Conservation (phyloP, 1,139 yeast species). For the Citeromyces siamensis region DNA sequence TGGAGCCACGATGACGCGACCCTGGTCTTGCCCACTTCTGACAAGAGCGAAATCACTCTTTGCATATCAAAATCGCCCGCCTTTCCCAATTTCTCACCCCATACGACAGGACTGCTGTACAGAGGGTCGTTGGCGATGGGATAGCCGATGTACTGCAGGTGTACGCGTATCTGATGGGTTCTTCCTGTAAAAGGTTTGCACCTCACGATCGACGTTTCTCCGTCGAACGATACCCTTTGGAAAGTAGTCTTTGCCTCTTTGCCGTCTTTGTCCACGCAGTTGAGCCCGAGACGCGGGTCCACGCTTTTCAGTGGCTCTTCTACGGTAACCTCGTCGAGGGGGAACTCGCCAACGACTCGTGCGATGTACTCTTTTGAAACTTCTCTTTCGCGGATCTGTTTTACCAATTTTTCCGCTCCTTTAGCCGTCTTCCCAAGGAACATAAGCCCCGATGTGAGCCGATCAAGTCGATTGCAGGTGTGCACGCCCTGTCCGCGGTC, state of each 20-base stretch:
- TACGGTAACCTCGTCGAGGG: constrained; percentile 34
- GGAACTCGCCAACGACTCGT: constrained; percentile 77
- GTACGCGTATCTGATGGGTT: constrained; percentile 72
- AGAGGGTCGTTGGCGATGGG: constrained; percentile 66
- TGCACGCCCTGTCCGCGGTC: constrained; percentile 56
- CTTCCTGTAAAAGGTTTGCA: constrained; percentile 66
- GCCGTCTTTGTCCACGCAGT: constrained; percentile 56
- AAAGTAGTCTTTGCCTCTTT: constrained; percentile 50
- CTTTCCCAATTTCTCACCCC: constrained; percentile 58
- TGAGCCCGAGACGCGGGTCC: constrained; percentile 71
- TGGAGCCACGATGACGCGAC: constrained; percentile 61
- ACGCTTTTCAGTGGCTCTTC: constrained; percentile 62
- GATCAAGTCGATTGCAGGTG: constrained; percentile 86
- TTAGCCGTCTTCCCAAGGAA: constrained; percentile 75
- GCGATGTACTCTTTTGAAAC: constrained; percentile 82
- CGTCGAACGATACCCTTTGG: constrained; percentile 47
- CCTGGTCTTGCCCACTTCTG: constrained; percentile 54
- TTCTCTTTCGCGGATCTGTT: constrained; percentile 61
- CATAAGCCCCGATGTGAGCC: constrained; percentile 92
- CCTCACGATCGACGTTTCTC: constrained; percentile 54
- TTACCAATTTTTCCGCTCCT: constrained; percentile 70
- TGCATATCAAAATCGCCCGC: constrained; percentile 31
- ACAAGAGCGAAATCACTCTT: constrained; percentile 27
- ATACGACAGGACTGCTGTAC: constrained; percentile 52
- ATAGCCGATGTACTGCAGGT: constrained; percentile 46